Percentiles rank a stretch among this genome's conserved stretches.
Conservation (phyloP, 1,284 basidiomycete species). For the Amylostereum chailletii region DNA sequence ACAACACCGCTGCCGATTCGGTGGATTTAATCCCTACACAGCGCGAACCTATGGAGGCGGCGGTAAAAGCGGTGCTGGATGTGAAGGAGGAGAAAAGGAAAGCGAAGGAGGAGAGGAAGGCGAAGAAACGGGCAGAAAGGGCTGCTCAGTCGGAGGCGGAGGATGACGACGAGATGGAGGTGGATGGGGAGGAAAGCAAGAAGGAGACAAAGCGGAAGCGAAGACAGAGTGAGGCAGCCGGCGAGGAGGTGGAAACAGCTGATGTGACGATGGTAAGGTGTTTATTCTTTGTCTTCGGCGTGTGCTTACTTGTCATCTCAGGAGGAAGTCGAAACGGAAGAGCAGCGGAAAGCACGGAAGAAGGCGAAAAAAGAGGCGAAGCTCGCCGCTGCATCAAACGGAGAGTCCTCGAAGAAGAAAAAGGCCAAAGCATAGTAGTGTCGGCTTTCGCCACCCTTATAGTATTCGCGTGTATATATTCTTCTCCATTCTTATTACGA, state of each 20-base stretch:
- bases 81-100: conserved; percentile 74
- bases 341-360: conserved; percentile 65
- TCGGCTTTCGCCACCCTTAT: conserved; percentile 1
- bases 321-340: conserved; percentile 51
- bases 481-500: not conserved
- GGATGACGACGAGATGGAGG: conserved; percentile 28
- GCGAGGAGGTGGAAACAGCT: conserved; percentile 21
- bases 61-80: conserved; percentile 57
- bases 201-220: conserved; percentile 70
- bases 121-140: conserved; percentile 60
- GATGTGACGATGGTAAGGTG: conserved; percentile 23
- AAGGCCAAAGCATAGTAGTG: conserved; percentile 50
- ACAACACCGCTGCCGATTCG: conserved; percentile 77
- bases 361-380: conserved; percentile 68
- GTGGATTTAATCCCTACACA: conserved; percentile 79
- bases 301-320: conserved; percentile 10
- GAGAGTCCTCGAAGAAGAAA: conserved; percentile 61
- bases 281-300: conserved; percentile 13
- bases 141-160: conserved; percentile 29
- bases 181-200: conserved; percentile 37
- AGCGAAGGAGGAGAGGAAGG: conserved; percentile 72
- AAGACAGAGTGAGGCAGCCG: conserved; percentile 44
- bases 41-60: conserved; percentile 62
- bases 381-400: conserved; percentile 39
- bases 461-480: conserved; percentile 1